phyloP scores from a whole-genome alignment of 2,329 filamentous ascomycete genomes.

The Sclerotinia subarctica region DNA sequence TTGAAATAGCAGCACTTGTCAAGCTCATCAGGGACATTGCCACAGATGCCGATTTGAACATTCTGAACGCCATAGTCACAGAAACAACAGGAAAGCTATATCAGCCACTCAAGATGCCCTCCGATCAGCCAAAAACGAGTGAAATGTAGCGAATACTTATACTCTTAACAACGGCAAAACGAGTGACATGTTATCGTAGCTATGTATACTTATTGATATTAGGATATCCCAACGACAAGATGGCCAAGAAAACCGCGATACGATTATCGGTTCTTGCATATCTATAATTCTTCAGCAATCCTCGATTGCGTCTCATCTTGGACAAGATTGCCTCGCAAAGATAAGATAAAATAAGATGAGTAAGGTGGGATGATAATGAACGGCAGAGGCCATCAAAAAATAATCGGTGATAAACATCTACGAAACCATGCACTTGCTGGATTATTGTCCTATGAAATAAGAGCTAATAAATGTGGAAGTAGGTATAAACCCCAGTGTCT shows the following conservation, averaged over 20 bases:
- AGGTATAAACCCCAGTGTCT: no score
- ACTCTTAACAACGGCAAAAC: not conserved
- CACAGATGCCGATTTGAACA: conserved; percentile 9
- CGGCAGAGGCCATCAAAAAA: not conserved
- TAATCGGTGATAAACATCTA: not conserved
- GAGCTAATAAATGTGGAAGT: no score
- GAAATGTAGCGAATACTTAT: not conserved
- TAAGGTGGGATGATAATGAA: not conserved
- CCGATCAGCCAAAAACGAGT: not conserved
- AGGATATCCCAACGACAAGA: not conserved
- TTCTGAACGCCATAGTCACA: conserved; percentile 10
- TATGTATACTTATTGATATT: not conserved
- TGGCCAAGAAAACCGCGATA: conserved; percentile 1
- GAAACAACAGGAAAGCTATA: not conserved
- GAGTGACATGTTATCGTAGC: not conserved
- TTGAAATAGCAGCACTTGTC: conserved; percentile 19
- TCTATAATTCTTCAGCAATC: not conserved
- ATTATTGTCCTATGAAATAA: no score
- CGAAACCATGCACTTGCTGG: not conserved
- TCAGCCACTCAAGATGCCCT: not conserved
- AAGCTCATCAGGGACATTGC: conserved; percentile 12
- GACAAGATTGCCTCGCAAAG: conserved; percentile 9
- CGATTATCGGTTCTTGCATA: conserved; percentile 11
- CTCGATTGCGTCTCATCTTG: not conserved
- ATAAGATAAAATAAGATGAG: conserved; percentile 10